Conservation (phyloP, 2,329 filamentous ascomycete species). For the Calonectria ilicicola region DNA sequence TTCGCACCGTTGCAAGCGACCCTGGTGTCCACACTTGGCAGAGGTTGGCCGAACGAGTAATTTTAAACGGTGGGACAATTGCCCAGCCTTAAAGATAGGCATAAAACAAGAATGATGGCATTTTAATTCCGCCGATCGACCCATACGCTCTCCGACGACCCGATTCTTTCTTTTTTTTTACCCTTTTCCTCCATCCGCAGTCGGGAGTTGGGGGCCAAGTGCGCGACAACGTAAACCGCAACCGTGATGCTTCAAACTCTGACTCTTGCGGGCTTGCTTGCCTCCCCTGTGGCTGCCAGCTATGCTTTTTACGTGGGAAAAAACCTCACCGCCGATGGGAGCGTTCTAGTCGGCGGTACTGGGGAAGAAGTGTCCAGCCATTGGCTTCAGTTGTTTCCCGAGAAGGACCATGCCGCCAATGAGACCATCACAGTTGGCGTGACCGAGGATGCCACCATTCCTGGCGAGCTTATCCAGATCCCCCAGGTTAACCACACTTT, state of each 20-base stretch:
- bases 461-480: conserved; percentile 37
- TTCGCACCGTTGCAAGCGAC: not conserved
- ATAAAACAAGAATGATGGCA: not conserved
- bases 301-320: conserved; percentile 62
- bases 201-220: not conserved
- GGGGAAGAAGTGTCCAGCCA: conserved; percentile 61
- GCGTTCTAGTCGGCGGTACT: conserved; percentile 58
- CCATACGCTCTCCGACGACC: not conserved
- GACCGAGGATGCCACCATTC: conserved; percentile 33
- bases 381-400: conserved; percentile 59
- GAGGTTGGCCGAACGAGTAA: not conserved
- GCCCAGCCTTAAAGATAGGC: not conserved
- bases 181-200: not conserved
- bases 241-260: conserved; percentile 4
- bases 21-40: not conserved
- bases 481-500: conserved; percentile 38
- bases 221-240: conserved; percentile 42
- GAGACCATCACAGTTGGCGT: conserved; percentile 49
- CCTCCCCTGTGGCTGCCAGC: conserved; percentile 43
- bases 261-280: conserved; percentile 17
- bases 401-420: conserved; percentile 53
- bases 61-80: conserved; percentile 6
- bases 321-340: conserved; percentile 55
- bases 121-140: not conserved
- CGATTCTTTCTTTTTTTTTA: not conserved